Evolutionary conservation across 257 asterid genomes (phyloP), one percentile per base, ranked within the genome.

Genomic region (Ilex aquifolium): DNA sequence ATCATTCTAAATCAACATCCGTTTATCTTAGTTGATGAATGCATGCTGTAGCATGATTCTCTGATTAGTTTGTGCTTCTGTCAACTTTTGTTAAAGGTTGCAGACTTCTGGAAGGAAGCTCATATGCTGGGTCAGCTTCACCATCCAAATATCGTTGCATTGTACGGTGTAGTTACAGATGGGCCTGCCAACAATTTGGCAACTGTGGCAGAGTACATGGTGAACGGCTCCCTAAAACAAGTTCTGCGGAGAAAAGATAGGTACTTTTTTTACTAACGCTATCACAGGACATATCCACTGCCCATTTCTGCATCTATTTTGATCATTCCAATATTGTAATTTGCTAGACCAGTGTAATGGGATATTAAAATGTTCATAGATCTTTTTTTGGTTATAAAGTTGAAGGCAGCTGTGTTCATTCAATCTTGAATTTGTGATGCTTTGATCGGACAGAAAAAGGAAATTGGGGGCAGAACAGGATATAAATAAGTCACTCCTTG

Each of bases 81-180:
- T 3, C 10, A 0, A 3, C 52, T 10, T 3, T 10, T 56, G 21
- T 27, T 8, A 57, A 21, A 74, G 79, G 72, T 74, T 32, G 69
- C 69, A 27, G 79, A 69, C 65, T 74, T 74, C 62, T 69, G 79
- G 79, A 74, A 69, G 62, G 79, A 74, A 63, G 75, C 79, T 50
- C 69, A 57, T 51, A 74, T 58, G 15, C 61, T 74, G 69, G 72
- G 75, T 4, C 65, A 62, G 48, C 79, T 74, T 61, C 75, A 71
- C 51, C 79, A 74, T 31, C 79, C 79, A 0, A 69, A 74, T 44
- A 61, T 74, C 61, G 75, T 74, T 50, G 72, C 75, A n/a, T 42
- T 69, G 48, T 74, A 69, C 40, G 79, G 79, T 32, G 72, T 74
- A 8, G 74, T 67, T 21, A 65, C 63, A 51, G 79, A 74, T 69